These are phyloP conservation scores for Hondaea fermentalgiana DNA, from an alignment of 108 stramenopile genomes.

Conservation along the genomic window DNA sequence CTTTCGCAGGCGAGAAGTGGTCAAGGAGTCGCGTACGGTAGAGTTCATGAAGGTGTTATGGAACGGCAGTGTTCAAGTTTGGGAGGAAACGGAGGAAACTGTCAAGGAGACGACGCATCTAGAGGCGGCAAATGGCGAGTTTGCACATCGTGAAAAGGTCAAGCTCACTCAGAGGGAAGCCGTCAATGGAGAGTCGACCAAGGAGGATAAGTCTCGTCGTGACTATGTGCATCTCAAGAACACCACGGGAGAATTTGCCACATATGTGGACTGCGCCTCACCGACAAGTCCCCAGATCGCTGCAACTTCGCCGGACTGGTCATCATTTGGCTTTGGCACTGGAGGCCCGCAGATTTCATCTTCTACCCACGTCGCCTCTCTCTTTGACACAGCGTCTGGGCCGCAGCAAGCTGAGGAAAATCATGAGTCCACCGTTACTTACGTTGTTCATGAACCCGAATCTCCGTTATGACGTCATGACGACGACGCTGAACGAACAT, in stretches of 20 bases:
- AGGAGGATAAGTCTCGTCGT: background rate
- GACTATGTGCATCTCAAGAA: constrained; percentile 9
- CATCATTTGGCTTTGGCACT: background rate
- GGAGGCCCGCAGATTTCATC: background rate
- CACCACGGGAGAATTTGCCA: background rate
- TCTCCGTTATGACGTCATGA: background rate
- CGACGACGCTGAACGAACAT: too few species aligned
- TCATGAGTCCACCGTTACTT: background rate
- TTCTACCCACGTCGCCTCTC: background rate
- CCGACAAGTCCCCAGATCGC: background rate
- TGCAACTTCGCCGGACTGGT: background rate
- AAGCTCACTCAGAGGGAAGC: background rate
- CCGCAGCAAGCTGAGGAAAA: background rate
- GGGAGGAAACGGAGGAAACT: background rate
- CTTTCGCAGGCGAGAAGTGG: background rate
- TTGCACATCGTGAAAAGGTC: background rate
- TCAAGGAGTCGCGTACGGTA: background rate
- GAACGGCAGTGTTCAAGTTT: background rate
- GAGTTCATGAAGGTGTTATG: background rate
- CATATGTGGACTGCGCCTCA: background rate
- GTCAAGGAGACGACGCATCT: constrained; percentile 4
- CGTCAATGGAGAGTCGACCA: background rate
- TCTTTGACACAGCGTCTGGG: background rate
- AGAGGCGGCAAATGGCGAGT: background rate
- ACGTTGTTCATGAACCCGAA: background rate